A percentile compares a stretch with the other conserved stretches of the same genome.
Evolutionary conservation across 2,329 filamentous ascomycete genomes (phyloP).

Genomic region (Paraconiothyrium sp.): DNA sequence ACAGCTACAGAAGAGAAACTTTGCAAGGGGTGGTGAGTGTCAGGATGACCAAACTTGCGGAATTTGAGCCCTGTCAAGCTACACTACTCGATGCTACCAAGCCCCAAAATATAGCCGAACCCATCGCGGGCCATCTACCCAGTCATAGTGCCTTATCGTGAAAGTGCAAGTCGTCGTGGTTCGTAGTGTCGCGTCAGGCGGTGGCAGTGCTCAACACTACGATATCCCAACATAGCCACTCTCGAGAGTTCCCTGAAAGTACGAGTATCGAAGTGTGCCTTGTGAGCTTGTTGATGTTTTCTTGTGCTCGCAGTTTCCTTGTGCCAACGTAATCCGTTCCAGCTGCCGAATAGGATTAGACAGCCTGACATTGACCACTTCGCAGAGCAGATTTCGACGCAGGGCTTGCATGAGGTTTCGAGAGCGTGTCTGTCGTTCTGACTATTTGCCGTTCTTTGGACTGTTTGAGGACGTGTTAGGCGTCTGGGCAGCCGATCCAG

Average conservation of each 20-base stretch:
- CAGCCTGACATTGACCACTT: too few relatives aligned
- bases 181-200: not conserved
- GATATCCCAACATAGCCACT: not conserved
- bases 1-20: not conserved
- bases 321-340: not conserved
- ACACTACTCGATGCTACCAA: not conserved
- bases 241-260: not conserved
- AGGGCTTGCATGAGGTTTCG: too few relatives aligned
- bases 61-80: not conserved
- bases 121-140: not conserved
- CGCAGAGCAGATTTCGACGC: too few relatives aligned
- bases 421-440: slow-evolving; percentile 68
- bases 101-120: not conserved
- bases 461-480: slow-evolving; percentile 8
- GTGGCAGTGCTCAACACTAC: slow-evolving; percentile 6
- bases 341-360: not conserved
- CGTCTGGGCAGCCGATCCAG: slow-evolving; percentile 12
- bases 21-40: not conserved
- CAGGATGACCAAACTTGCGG: not conserved
- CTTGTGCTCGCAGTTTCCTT: not conserved
- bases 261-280: not conserved
- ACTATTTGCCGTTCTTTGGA: slow-evolving; percentile 8
- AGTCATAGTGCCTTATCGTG: not conserved
- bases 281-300: not conserved
- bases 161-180: not conserved